Percentiles rank a stretch among this genome's conserved stretches.
Conservation (phyloP, 306 rosid genomes). For the Gastrolobium bilobum region DNA sequence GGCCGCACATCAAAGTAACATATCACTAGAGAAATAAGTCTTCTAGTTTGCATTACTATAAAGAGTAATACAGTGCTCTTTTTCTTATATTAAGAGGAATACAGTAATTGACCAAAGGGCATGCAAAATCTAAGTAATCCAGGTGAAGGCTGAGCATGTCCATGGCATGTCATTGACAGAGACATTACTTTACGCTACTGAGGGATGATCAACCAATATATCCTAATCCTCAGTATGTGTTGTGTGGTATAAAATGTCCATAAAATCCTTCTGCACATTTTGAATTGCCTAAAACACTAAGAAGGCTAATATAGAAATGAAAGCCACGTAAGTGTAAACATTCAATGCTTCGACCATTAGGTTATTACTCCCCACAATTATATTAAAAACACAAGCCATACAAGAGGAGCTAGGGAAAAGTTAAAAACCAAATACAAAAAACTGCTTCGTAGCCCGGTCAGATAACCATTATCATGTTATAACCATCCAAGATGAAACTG, state of each 20-base stretch:
- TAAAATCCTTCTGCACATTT: conserved; percentile 4
- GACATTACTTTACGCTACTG: neutral
- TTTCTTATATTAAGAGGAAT: neutral
- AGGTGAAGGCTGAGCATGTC: neutral
- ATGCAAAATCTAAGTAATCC: conserved; percentile 26
- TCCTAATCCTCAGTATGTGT: conserved; percentile 28
- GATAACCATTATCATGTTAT: conserved; percentile 26
- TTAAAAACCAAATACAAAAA: conserved; percentile 24
- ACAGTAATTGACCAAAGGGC: neutral
- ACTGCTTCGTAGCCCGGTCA: conserved; percentile 23
- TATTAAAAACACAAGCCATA: conserved; percentile 27
- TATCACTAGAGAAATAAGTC: neutral
- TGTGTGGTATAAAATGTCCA: conserved; percentile 28
- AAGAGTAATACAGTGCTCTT: neutral
- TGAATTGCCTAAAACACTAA: conserved; percentile 21
- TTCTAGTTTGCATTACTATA: conserved; percentile 1
- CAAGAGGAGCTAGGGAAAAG: conserved; percentile 31
- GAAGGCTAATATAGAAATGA: conserved; percentile 33
- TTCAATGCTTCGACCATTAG: conserved; percentile 37
- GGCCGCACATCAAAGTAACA: neutral
- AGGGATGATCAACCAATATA: conserved; percentile 18
- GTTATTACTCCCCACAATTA: neutral
- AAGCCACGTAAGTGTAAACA: conserved; percentile 17
- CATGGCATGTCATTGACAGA: conserved; percentile 32
- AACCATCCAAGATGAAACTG: conserved; percentile 27